Conservation (phyloP, 805 yeast genomes). For the Starmerella apis region DNA sequence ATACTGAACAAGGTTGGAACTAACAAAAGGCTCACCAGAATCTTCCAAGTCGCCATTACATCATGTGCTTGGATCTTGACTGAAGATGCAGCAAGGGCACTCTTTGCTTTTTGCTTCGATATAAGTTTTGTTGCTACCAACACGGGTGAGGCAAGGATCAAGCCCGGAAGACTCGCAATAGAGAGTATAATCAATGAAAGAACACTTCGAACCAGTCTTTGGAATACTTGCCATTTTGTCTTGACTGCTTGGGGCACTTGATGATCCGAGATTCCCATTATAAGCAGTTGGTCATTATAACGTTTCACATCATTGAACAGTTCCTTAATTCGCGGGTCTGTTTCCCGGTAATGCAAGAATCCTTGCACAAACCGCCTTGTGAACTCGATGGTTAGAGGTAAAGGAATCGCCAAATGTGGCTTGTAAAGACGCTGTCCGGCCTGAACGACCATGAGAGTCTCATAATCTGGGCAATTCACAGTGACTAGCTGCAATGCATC, state of each 20-base stretch:
- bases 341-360: constrained; percentile 56
- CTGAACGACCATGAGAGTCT: constrained; percentile 77
- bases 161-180: constrained; percentile 69
- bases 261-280: constrained; percentile 59
- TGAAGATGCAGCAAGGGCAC: constrained; percentile 74
- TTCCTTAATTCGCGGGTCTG: constrained; percentile 51
- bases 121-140: constrained; percentile 66
- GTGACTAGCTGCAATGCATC: constrained; percentile 74
- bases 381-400: constrained; percentile 79
- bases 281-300: constrained; percentile 57
- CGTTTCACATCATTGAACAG: constrained; percentile 53
- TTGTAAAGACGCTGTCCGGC: constrained; percentile 85
- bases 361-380: constrained; percentile 79
- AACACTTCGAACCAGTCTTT: constrained; percentile 41
- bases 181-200: constrained; percentile 40
- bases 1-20: constrained; percentile 78
- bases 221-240: constrained; percentile 43
- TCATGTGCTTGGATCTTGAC: constrained; percentile 89
- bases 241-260: constrained; percentile 50
- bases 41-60: constrained; percentile 96
- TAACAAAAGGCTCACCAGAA: constrained; percentile 73
- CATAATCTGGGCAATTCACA: constrained; percentile 79
- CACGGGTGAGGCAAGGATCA: constrained; percentile 75
- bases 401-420: constrained; percentile 56
- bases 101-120: constrained; percentile 58